Evolutionary conservation across 2,329 filamentous ascomycete genomes (phyloP), one percentile per base, ranked within the genome.

Genomic region (Pseudogymnoascus sp.): DNA sequence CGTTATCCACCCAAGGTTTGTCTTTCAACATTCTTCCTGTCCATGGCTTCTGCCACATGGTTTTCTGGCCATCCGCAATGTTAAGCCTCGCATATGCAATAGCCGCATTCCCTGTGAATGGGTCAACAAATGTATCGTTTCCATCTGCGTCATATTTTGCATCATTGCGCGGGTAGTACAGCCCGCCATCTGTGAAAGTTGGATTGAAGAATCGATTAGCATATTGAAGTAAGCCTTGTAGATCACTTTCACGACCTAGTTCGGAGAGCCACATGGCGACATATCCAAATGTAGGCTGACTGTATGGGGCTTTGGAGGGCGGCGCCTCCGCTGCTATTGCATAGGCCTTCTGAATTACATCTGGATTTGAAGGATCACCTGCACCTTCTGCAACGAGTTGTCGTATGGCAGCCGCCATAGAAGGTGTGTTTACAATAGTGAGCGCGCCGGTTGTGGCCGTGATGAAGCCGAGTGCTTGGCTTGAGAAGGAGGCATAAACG

Each of bases 71-170:
- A 63, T 75, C 70, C 5, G 66, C 61, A 11, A 77, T 72, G 64
- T 77, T 76, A 24, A 76, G 65, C 22, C 75, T 65, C 5, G 70
- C 70, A 59, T 78, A 78, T 0, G 70, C 75, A 62, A 77, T 72
- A 0, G 66, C 70, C 1, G 70, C 70, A 63, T 78, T 77, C 0
- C 76, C 74, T 0, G 73, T 68, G 22, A 73, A 75, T 0, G 74
- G 73, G 28, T 77, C 75, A 62, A 75, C 69, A 41, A 67, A 66
- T 1, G 64, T 69, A 66, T 70, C 70, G 5, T 70, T 65, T 3
- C 66, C 66, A 0, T 71, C 56, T 3, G 67, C 61, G 62, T 75
- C 69, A 19, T 66, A 63, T 2, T 60, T 46, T 5, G 46, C 56
- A 24, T 72, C 72, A 35, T 71, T 68, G 12, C 72, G 65, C 1